Evolutionary conservation across 2,329 filamentous ascomycete species (phyloP), one percentile per base, ranked within the genome.

Genomic region (Colletotrichum sp.): DNA sequence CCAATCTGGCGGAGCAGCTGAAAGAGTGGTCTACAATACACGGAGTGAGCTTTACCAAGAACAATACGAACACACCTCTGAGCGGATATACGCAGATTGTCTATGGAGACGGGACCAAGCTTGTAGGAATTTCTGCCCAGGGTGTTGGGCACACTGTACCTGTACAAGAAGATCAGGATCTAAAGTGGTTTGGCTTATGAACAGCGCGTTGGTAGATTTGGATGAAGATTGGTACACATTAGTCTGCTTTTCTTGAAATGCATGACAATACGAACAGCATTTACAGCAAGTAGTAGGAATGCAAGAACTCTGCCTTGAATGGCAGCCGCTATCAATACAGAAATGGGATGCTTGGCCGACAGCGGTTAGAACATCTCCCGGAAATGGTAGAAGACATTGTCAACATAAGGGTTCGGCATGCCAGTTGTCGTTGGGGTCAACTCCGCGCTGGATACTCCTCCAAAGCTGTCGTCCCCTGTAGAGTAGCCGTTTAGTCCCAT

Each of bases 351-450:
- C 44, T 32, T 39, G 48, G 26, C 44, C 4, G 26, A 52, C 18
- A 24, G 18, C 28, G 12, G 28, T 75, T 78, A 86, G 71, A 85
- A 85, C 83, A 86, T 82, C 48, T 86, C 84, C 59, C 80, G 81
- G 16, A 86, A 80, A 26, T 85, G 84, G 26, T 81, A 75, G 74
- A 84, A 86, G 7, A 86, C 82, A 3, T 84, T 85, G 7, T 81
- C 81, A 12, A 60, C 71, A 30, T 73, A 76, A 5, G 74, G 59
- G 30, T 66, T 76, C 15, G 81, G 24, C 28, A 81, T 80, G 4
- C 81, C 68, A 16, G 71, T 66, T 22, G 66, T 71, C 26, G 76
- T 30, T n/a, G 77, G 71, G 28, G 72, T 16, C 78, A 77, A 28
- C 77, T 72, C 68, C 82, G 75, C 57, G 48, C 48, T 82, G 80